Evolutionary conservation across 805 yeast species (phyloP), one percentile per base, ranked within the genome.

Genomic region (Metschnikowia amazonensis): DNA sequence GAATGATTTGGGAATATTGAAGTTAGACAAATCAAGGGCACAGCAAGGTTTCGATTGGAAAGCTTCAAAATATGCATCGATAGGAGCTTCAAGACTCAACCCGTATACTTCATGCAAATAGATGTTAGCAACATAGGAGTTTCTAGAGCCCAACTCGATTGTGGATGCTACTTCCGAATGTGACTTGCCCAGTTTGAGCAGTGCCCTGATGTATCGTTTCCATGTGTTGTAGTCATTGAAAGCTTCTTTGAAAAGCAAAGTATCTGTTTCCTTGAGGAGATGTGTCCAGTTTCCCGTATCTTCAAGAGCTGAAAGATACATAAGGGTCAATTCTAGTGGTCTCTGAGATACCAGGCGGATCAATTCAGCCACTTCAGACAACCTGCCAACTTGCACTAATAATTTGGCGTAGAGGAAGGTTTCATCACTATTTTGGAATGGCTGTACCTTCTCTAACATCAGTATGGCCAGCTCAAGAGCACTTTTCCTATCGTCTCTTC

Each of bases 201-300:
- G 72, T 2, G 89, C 66, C 36, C 69, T 65, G 17, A 79, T 72
- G 41, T 77, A 63, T 14, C 70, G 66, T 52, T 80, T 77, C 87
- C 95, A 88, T 31, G 89, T 79, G 46, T 79, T 77, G 71, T 80
- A 90, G 60, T 89, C 96, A 61, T 90, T 89, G 44, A 85, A 75
- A 8, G 70, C 61, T 20, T 74, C 65, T 3, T 65, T 67, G 14
- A 73, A 66, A 28, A 89, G 60, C 11, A 79, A 69, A 48, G 67
- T 66, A 0, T 69, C 61, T 20, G 45, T 29, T 29, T 21, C 49
- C 17, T 18, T n/a, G 49, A 57, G 69, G 11, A 88, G 62, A 10
- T 56, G 49, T 0, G 65, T 64, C 77, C 80, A 80, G 3, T 70
- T 53, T 43, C 74, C 65, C 6, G 63, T 27, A 13, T 63, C 55